phyloP scores from a whole-genome alignment of 176 grass and related monocot genomes.

The Hsuehochloa calcarea region DNA sequence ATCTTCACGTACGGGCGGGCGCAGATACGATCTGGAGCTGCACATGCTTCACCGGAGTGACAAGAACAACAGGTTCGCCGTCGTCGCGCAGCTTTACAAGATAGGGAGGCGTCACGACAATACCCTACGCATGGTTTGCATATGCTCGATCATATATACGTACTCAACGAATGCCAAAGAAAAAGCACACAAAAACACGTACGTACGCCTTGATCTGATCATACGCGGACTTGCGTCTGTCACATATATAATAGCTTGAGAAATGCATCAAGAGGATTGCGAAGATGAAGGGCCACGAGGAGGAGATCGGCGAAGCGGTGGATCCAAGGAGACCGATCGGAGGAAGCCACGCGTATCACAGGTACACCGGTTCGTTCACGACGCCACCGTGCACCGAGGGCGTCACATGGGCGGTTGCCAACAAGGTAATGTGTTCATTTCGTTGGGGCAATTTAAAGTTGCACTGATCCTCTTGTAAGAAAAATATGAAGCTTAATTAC shows the following conservation, averaged over 20 bases:
- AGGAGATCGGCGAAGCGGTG: conserved; percentile 36
- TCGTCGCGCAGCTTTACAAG: conserved; percentile 58
- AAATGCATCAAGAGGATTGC: conserved; percentile 41
- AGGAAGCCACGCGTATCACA: conserved; percentile 57
- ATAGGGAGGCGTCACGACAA: conserved; percentile 30
- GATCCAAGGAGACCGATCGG: conserved; percentile 42
- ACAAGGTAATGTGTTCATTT: conserved; percentile 24
- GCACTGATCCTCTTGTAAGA: too few species aligned
- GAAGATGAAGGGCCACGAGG: conserved; percentile 35
- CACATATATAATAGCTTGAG: conserved; percentile 44
- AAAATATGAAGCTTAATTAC: too few species aligned
- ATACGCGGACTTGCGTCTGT: too few species aligned
- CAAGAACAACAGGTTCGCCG: conserved; percentile 26
- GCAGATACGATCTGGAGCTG: conserved; percentile 61
- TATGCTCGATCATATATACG: too few species aligned
- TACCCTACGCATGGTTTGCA: conserved; percentile 50
- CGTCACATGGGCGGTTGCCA: conserved; percentile 55
- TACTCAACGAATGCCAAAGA: too few species aligned
- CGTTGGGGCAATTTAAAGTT: too few species aligned
- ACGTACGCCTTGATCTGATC: not conserved
- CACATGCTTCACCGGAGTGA: conserved; percentile 73
- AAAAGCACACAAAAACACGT: too few species aligned
- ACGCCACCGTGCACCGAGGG: conserved; percentile 84
- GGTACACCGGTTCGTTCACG: conserved; percentile 75
- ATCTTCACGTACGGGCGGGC: not conserved